A percentile compares a stretch with the other conserved stretches of the same genome.
Evolutionary conservation across 2,329 filamentous ascomycete species (phyloP).

Genomic region (Ceratocystis ficicola): DNA sequence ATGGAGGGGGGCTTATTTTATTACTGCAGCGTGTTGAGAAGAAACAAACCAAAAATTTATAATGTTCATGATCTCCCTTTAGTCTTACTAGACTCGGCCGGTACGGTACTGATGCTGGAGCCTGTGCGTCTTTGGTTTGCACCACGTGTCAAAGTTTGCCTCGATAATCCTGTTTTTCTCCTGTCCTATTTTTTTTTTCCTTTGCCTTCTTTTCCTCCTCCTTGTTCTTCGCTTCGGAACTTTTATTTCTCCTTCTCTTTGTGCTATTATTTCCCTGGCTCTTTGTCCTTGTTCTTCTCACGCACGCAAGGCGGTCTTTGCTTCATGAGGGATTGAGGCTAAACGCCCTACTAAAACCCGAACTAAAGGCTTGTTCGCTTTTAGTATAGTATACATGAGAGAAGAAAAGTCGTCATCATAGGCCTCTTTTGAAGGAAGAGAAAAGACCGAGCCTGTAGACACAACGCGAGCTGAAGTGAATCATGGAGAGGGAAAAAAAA

Average conservation of each 20-base stretch:
- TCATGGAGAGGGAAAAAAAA: background rate
- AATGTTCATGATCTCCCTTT: background rate
- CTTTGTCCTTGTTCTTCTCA: background rate
- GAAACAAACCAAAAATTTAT: background rate
- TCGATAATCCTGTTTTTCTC: background rate
- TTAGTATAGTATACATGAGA: background rate
- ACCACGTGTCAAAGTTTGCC: constrained; percentile 8
- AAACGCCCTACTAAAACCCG: no score
- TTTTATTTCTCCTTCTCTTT: background rate
- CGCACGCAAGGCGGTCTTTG: background rate
- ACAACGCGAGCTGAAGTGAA: background rate
- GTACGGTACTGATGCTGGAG: background rate
- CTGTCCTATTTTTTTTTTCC: background rate
- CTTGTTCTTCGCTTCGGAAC: background rate
- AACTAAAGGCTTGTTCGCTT: background rate
- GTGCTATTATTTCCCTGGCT: background rate
- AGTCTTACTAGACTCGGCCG: background rate
- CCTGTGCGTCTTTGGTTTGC: constrained; percentile 1
- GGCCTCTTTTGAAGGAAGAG: background rate
- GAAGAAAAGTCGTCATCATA: background rate
- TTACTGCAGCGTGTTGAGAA: no score
- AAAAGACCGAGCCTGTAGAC: background rate
- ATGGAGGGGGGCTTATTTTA: no score
- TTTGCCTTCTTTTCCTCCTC: background rate
- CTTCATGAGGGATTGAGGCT: background rate